These are phyloP conservation scores for Shiraia bambusicola DNA, from an alignment of 2,329 filamentous ascomycete species.

Conservation along the genomic window DNA sequence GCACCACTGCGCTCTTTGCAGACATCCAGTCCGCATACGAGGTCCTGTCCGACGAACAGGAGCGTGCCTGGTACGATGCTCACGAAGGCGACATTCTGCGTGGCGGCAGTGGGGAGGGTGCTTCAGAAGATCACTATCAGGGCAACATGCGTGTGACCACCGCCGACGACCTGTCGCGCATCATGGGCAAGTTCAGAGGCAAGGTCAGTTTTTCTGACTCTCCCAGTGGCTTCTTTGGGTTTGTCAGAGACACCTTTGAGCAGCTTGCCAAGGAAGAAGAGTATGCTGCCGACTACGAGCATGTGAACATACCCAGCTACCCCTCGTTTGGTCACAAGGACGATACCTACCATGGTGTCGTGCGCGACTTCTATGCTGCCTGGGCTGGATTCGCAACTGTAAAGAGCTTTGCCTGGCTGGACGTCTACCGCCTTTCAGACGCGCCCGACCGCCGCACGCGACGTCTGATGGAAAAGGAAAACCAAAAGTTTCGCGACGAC, in stretches of 20 bases:
- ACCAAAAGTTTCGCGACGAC: slow-evolving; percentile 79
- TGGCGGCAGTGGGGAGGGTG: slow-evolving; percentile 57
- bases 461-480: slow-evolving; percentile 92
- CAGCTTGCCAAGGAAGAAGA: slow-evolving; percentile 79
- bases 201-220: slow-evolving; percentile 78
- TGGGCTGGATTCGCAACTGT: slow-evolving; percentile 83
- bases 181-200: slow-evolving; percentile 79
- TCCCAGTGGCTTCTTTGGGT: slow-evolving; percentile 80
- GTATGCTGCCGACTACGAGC: slow-evolving; percentile 70
- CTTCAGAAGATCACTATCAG: slow-evolving; percentile 58
- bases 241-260: slow-evolving; percentile 74
- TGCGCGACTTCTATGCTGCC: slow-evolving; percentile 75
- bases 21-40: slow-evolving; percentile 93
- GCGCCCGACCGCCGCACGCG: slow-evolving; percentile 83
- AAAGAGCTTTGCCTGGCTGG: slow-evolving; percentile 88
- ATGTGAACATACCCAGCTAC: slow-evolving; percentile 64
- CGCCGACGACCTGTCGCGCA: slow-evolving; percentile 72
- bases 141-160: slow-evolving; percentile 75
- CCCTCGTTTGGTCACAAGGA: slow-evolving; percentile 79
- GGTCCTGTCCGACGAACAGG: slow-evolving; percentile 92
- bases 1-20: slow-evolving; percentile 81
- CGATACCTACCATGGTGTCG: slow-evolving; percentile 73
- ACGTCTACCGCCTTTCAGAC: slow-evolving; percentile 78
- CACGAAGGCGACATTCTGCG: slow-evolving; percentile 83
- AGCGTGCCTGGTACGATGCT: slow-evolving; percentile 96